Percentiles rank a stretch among this genome's conserved stretches.
Evolutionary conservation across 2,329 filamentous ascomycete species (phyloP).

Genomic region (Arthrobotrys sphaeroides): DNA sequence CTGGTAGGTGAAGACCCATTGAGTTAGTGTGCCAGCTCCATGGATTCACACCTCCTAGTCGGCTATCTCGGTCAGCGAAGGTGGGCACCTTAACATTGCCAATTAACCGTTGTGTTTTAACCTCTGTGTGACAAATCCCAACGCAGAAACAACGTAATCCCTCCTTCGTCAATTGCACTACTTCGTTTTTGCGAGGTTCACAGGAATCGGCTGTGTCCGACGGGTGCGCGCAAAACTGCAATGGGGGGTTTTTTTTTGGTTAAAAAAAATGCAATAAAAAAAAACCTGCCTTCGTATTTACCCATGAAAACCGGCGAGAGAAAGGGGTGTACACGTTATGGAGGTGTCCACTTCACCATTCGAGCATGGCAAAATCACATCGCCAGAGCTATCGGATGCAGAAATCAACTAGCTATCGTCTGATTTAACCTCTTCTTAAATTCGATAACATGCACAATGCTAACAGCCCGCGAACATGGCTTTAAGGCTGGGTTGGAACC

Average conservation of each 20-base stretch:
- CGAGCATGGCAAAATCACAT: neutral
- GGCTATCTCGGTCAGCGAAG: constrained; percentile 6
- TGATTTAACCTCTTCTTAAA: constrained; percentile 19
- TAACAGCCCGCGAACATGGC: neutral
- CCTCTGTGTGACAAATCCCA: constrained; percentile 9
- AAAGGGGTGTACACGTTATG: neutral
- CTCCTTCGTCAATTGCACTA: no score
- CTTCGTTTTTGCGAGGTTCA: neutral
- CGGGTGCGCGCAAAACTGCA: neutral
- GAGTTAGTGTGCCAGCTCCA: neutral
- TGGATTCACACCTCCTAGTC: neutral
- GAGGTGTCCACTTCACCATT: neutral
- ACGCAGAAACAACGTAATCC: neutral
- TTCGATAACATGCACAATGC: constrained; percentile 22
- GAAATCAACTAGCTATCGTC: neutral
- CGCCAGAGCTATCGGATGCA: neutral
- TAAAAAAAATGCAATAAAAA: no score
- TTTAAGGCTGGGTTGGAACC: neutral
- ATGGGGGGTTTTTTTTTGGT: neutral
- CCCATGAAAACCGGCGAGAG: neutral
- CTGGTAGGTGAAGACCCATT: no score
- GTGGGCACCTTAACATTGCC: neutral
- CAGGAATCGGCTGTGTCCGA: neutral
- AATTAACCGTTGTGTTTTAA: neutral
- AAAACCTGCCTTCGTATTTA: neutral